Evolutionary conservation across 116 monocot genomes (phyloP).

Genomic region (Papilionanthe hybrid): DNA sequence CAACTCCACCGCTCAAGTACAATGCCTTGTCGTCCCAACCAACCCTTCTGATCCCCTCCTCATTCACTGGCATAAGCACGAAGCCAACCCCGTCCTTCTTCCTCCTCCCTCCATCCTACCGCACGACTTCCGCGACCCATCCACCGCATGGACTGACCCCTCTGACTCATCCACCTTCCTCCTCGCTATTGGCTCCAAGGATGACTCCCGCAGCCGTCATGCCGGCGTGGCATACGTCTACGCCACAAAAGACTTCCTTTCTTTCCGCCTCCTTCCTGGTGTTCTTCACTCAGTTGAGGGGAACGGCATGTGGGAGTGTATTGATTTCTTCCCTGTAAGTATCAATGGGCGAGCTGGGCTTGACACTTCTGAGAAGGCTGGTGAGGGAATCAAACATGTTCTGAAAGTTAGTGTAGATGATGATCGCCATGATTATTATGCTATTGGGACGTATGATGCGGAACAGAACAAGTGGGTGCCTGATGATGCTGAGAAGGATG

Average conservation of each 20-base stretch:
- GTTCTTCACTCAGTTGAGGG: constrained; percentile 27
- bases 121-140: constrained; percentile 43
- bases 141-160: constrained; percentile 34
- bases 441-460: constrained; percentile 31
- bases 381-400: constrained; percentile 32
- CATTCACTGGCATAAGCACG: constrained; percentile 29
- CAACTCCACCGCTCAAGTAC: constrained; percentile 25
- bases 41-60: constrained; percentile 37
- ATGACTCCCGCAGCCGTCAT: constrained; percentile 9
- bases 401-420: constrained; percentile 54
- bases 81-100: constrained; percentile 26
- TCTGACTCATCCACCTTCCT: constrained; percentile 31
- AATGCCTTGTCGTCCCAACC: constrained; percentile 33
- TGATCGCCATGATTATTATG: constrained; percentile 41
- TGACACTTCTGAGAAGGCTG: constrained; percentile 18
- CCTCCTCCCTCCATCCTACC: constrained; percentile 26
- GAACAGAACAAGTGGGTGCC: constrained; percentile 28
- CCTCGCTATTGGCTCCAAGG: constrained; percentile 39
- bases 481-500: constrained; percentile 33
- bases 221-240: constrained; percentile 29
- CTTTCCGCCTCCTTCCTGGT: constrained; percentile 27
- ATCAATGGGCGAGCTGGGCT: constrained; percentile 12
- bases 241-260: constrained; percentile 32
- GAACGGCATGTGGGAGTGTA: constrained; percentile 50
- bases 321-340: constrained; percentile 38